These are phyloP conservation scores for Cryphonectria nitschkei DNA, from an alignment of 2,329 filamentous ascomycete genomes.

Conservation along the genomic window DNA sequence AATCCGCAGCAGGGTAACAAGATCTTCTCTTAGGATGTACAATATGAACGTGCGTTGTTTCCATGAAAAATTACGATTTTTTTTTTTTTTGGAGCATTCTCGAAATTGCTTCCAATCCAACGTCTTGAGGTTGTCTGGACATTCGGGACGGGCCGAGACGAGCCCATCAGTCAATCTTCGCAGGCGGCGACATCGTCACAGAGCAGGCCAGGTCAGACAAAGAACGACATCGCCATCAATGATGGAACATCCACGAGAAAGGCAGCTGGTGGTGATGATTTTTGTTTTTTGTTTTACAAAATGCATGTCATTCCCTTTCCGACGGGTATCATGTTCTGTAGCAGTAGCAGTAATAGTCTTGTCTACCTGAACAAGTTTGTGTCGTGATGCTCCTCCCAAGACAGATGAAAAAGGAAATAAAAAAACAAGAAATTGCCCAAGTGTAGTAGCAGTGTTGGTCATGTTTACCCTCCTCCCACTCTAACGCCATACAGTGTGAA, in stretches of 20 bases:
- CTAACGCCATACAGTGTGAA: conserved; percentile 25
- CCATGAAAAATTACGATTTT: neutral
- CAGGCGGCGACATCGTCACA: too few species aligned
- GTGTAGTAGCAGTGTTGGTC: conserved; percentile 6
- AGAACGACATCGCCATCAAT: neutral
- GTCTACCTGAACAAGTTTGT: conserved; percentile 21
- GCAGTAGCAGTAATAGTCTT: neutral
- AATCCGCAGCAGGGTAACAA: neutral
- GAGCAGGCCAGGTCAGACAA: neutral
- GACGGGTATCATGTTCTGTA: conserved; percentile 27
- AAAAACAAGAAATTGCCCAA: neutral
- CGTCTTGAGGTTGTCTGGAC: neutral
- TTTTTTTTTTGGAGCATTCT: neutral
- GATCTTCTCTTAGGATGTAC: neutral
- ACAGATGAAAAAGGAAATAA: neutral
- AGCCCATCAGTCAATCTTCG: neutral
- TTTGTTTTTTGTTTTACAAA: neutral
- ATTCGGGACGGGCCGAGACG: conserved; percentile 10
- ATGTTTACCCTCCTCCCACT: conserved; percentile 7
- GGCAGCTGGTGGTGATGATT: too few species aligned
- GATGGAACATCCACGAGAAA: neutral
- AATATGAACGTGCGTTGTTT: neutral
- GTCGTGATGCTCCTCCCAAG: conserved; percentile 9
- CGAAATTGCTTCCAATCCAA: neutral
- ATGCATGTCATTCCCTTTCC: conserved; percentile 16